These are phyloP conservation scores for Kregervanrija delftensis DNA, from an alignment of 805 yeast species.

Conservation along the genomic window DNA sequence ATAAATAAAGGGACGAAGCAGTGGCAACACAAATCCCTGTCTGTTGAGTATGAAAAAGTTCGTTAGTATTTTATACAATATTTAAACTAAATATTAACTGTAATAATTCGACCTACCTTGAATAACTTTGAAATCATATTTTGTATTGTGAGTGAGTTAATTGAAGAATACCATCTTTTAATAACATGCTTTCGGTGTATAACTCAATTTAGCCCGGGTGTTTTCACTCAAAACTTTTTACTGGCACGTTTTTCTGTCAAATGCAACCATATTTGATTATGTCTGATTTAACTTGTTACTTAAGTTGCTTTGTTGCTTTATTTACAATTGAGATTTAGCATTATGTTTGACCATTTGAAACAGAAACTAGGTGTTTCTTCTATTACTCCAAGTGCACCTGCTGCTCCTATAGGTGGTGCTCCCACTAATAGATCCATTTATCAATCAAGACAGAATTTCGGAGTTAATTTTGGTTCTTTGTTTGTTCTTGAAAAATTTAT, in stretches of 20 bases:
- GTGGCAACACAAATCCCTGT: constrained; percentile 6
- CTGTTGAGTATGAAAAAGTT: not conserved
- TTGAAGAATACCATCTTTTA: no score
- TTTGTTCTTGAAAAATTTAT: constrained; percentile 82
- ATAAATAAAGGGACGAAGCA: not conserved
- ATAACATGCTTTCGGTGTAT: no score
- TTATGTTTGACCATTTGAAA: constrained; percentile 15
- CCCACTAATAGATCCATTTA: constrained; percentile 44
- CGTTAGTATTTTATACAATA: not conserved
- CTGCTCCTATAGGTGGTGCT: constrained; percentile 27
- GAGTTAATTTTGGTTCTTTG: constrained; percentile 79
- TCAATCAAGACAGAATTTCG: constrained; percentile 59
- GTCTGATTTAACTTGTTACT: no score
- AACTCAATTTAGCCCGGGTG: no score
- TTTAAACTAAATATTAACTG: no score
- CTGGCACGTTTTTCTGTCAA: not conserved
- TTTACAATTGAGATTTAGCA: no score
- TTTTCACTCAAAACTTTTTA: not conserved
- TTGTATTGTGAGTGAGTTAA: no score
- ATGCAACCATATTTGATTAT: not conserved
- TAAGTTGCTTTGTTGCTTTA: no score
- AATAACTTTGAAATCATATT: no score
- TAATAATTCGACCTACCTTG: no score
- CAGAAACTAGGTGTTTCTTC: constrained; percentile 2
- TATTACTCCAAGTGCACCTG: constrained; percentile 14